phyloP scores from a whole-genome alignment of 2,329 filamentous ascomycete genomes.

The Phoma sp. region DNA sequence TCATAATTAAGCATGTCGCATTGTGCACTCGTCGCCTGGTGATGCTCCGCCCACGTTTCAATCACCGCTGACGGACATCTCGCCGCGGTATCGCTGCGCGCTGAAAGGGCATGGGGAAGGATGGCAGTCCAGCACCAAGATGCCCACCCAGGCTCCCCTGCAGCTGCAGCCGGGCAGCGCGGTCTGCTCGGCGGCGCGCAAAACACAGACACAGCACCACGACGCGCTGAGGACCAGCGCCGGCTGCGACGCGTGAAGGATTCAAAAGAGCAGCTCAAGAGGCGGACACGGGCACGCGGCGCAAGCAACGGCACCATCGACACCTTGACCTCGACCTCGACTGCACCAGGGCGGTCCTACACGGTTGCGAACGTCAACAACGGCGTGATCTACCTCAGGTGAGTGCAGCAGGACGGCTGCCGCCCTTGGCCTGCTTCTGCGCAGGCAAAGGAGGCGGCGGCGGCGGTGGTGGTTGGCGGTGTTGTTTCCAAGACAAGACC shows the following conservation, averaged over 20 bases:
- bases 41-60: slow-evolving; percentile 26
- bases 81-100: slow-evolving; percentile 26
- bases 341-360: slow-evolving; percentile 48
- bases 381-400: slow-evolving; percentile 57
- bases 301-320: slow-evolving; percentile 43
- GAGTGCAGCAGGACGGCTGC: slow-evolving; percentile 21
- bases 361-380: slow-evolving; percentile 57
- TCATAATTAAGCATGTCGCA: slow-evolving; percentile 37
- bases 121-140: slow-evolving; percentile 46
- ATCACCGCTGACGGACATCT: slow-evolving; percentile 21
- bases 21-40: slow-evolving; percentile 27
- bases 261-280: slow-evolving; percentile 47
- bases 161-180: slow-evolving; percentile 29
- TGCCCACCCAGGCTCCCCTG: slow-evolving; percentile 36
- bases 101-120: slow-evolving; percentile 38
- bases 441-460: neutral
- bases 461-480: neutral
- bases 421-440: neutral
- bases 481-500: neutral
- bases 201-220: slow-evolving; percentile 34
- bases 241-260: slow-evolving; percentile 46
- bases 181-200: slow-evolving; percentile 32
- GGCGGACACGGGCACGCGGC: slow-evolving; percentile 37
- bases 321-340: slow-evolving; percentile 33
- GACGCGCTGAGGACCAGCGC: slow-evolving; percentile 37